Evolutionary conservation across 176 grass and related monocot species (phyloP).

Genomic region (Tillandsia fasciculata): DNA sequence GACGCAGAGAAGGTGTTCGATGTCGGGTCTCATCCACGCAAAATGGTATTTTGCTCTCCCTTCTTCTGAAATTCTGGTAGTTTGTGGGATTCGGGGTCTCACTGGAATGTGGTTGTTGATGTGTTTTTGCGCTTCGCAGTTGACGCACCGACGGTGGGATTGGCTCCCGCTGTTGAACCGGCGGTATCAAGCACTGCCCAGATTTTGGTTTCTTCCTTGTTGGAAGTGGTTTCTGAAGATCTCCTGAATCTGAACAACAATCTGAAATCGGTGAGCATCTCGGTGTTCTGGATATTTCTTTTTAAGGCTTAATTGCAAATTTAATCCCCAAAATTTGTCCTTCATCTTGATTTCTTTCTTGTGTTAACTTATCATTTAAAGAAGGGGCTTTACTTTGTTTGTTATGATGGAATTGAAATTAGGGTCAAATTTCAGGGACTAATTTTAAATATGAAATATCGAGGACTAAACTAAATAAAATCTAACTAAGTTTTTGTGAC

Average conservation of each 20-base stretch:
- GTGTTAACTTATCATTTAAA: no score
- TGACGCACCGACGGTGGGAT: constrained; percentile 13
- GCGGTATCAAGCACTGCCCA: constrained; percentile 13
- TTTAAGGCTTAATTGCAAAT: neutral
- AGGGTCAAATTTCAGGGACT: no score
- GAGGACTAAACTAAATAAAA: no score
- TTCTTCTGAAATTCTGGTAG: neutral
- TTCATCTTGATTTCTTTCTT: no score
- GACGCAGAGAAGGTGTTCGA: constrained; percentile 58
- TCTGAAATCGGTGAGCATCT: constrained; percentile 71
- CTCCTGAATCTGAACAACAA: constrained; percentile 76
- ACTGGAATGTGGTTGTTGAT: constrained; percentile 3
- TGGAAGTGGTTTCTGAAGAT: constrained; percentile 69
- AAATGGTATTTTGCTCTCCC: constrained; percentile 28
- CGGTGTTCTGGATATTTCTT: constrained; percentile 1
- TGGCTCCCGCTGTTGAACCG: constrained; percentile 8
- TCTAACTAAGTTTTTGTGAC: no score
- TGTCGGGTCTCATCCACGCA: constrained; percentile 44
- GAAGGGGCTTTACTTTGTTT: no score
- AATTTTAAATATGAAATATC: no score
- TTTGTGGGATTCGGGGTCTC: neutral
- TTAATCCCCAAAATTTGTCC: no score
- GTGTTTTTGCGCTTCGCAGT: constrained; percentile 24
- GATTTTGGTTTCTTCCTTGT: constrained; percentile 47
- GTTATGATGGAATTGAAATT: no score